Conservation (phyloP, 2,329 filamentous ascomycete genomes). For the Colletotrichum incanum region DNA sequence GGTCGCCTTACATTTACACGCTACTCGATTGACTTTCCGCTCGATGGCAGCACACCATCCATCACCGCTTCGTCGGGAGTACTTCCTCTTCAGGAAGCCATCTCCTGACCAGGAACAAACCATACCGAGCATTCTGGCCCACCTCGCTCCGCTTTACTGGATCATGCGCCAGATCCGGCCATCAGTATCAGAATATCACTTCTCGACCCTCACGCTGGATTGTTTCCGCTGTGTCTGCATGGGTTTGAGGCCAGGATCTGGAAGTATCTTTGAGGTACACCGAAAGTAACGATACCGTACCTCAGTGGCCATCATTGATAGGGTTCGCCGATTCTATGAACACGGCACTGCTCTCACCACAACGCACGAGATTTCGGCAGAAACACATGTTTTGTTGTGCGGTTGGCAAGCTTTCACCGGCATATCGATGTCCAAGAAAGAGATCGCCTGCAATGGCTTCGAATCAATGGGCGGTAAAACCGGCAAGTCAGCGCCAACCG, state of each 20-base stretch:
- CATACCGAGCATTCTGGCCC: not conserved
- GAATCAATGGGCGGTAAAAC: slow-evolving; percentile 11
- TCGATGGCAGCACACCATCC: slow-evolving; percentile 21
- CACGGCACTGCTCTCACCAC: not conserved
- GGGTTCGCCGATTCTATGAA: not conserved
- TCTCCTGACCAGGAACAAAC: slow-evolving; percentile 24
- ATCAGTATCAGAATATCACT: slow-evolving; percentile 38
- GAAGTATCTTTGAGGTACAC: slow-evolving; percentile 21
- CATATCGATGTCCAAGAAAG: not conserved
- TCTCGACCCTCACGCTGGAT: slow-evolving; percentile 39
- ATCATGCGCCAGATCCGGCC: slow-evolving; percentile 35
- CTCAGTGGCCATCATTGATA: not conserved
- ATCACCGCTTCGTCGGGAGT: slow-evolving; percentile 20
- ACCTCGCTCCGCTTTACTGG: slow-evolving; percentile 28
- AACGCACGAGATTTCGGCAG: not conserved
- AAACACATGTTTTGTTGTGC: not conserved
- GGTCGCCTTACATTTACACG: slow-evolving; percentile 6
- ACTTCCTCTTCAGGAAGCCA: slow-evolving; percentile 27
- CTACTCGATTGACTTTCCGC: slow-evolving; percentile 37
- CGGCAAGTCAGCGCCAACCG: not conserved
- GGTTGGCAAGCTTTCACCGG: not conserved
- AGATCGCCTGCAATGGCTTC: not conserved
- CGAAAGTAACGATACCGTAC: slow-evolving; percentile 6
- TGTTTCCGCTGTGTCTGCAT: slow-evolving; percentile 36
- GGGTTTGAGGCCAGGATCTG: slow-evolving; percentile 15